Conservation (phyloP, 805 yeast species). For the Starmerella cellae region DNA sequence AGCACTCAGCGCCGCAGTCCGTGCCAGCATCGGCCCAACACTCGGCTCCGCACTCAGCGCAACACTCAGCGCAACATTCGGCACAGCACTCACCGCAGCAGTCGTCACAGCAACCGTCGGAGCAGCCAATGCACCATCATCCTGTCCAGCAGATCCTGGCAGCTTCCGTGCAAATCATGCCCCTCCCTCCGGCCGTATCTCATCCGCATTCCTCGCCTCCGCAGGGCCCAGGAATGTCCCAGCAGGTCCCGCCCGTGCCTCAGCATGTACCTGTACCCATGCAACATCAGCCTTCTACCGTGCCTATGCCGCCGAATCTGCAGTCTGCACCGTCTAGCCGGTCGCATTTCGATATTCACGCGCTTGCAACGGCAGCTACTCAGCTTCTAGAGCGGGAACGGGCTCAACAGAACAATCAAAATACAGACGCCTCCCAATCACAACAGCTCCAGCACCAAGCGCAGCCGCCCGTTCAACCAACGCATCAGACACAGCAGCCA, state of each 20-base stretch:
- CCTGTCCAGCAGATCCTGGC: no score
- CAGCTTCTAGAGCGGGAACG: slow-evolving; percentile 33
- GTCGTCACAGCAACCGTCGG: neutral
- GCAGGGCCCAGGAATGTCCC: neutral
- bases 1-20: slow-evolving; percentile 83
- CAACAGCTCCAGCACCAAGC: no score
- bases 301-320: no score
- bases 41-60: slow-evolving; percentile 80
- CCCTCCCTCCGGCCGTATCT: no score
- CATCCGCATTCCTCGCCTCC: neutral
- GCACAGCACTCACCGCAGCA: neutral
- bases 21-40: slow-evolving; percentile 83
- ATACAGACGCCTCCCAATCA: no score
- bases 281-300: no score
- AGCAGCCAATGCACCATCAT: neutral
- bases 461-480: no score
- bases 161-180: neutral
- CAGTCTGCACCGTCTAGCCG: no score
- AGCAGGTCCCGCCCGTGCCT: slow-evolving; percentile 14
- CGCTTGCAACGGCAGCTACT: slow-evolving; percentile 34
- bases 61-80: neutral
- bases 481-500: no score
- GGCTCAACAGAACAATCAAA: no score
- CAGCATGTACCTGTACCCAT: no score
- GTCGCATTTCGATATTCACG: slow-evolving; percentile 29